These are phyloP conservation scores for Tricholoma furcatifolium DNA, from an alignment of 768 basidiomycete genomes.

Conservation along the genomic window DNA sequence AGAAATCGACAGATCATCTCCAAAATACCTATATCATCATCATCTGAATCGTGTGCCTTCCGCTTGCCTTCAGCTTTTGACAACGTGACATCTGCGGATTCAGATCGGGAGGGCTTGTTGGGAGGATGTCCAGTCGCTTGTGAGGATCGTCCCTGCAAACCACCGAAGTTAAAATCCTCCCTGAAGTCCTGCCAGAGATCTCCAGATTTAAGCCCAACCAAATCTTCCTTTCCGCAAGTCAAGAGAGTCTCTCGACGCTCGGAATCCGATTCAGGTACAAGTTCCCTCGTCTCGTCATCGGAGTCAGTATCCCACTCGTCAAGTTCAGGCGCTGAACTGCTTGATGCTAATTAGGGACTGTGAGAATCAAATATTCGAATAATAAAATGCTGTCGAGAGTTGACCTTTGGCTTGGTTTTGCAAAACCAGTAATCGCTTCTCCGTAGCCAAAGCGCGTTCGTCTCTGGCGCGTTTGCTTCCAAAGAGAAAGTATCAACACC, in stretches of 20 bases:
- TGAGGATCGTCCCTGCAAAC: slow-evolving; percentile 4
- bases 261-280: slow-evolving; percentile 39
- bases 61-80: slow-evolving; percentile 10
- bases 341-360: slow-evolving; percentile 1
- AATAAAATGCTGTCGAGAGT: neutral
- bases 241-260: slow-evolving; percentile 53
- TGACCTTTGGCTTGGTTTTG: slow-evolving; percentile 31
- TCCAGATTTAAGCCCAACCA: slow-evolving; percentile 38
- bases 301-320: slow-evolving; percentile 27
- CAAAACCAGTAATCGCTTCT: slow-evolving; percentile 53
- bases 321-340: slow-evolving; percentile 2
- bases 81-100: neutral
- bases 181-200: slow-evolving; percentile 44
- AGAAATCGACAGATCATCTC: neutral
- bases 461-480: slow-evolving; percentile 78
- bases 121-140: slow-evolving; percentile 19
- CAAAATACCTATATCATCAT: slow-evolving; percentile 4
- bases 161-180: slow-evolving; percentile 48
- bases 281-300: slow-evolving; percentile 30
- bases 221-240: slow-evolving; percentile 41
- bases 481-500: neutral
- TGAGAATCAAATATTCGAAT: neutral
- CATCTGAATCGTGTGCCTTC: slow-evolving; percentile 5
- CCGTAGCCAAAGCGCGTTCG: slow-evolving; percentile 74
- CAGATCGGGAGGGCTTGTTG: neutral